Evolutionary conservation across 805 yeast species (phyloP).

Genomic region (Wickerhamiella musiphila): DNA sequence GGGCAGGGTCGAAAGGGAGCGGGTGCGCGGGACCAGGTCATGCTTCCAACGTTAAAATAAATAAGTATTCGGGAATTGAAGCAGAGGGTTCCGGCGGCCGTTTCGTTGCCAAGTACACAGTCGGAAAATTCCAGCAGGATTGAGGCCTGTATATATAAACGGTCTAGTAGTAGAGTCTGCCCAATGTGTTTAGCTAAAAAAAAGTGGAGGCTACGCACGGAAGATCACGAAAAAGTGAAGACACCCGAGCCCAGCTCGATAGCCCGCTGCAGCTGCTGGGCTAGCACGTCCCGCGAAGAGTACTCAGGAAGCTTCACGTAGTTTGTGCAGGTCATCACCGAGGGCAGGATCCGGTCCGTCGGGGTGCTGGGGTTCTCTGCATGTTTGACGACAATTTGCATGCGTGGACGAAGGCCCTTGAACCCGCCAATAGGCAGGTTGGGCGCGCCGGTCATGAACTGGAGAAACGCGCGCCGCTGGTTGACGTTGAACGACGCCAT

Average conservation of each 20-base stretch:
- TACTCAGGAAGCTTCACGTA: conserved; percentile 81
- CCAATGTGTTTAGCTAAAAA: too few species aligned
- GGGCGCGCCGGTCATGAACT: conserved; percentile 86
- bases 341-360: conserved; percentile 74
- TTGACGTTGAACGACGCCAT: conserved; percentile 34
- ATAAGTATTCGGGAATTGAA: too few species aligned
- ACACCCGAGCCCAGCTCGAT: conserved; percentile 79
- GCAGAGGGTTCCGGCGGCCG: too few species aligned
- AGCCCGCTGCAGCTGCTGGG: conserved; percentile 43
- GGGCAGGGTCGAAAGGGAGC: too few species aligned
- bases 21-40: too few species aligned
- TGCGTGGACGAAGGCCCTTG: conserved; percentile 57
- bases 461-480: conserved; percentile 59
- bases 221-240: conserved; percentile 59
- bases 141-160: too few species aligned
- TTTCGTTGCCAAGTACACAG: too few species aligned
- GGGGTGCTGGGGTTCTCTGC: conserved; percentile 38
- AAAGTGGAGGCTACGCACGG: too few species aligned
- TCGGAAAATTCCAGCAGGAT: too few species aligned
- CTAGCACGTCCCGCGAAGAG: conserved; percentile 43
- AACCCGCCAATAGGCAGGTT: conserved; percentile 89
- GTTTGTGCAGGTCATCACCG: conserved; percentile 97
- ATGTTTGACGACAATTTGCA: conserved; percentile 74
- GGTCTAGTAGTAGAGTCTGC: too few species aligned
- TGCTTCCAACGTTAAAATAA: too few species aligned